phyloP scores from a whole-genome alignment of 169 alveolate species.

The Eimeria tenella region DNA sequence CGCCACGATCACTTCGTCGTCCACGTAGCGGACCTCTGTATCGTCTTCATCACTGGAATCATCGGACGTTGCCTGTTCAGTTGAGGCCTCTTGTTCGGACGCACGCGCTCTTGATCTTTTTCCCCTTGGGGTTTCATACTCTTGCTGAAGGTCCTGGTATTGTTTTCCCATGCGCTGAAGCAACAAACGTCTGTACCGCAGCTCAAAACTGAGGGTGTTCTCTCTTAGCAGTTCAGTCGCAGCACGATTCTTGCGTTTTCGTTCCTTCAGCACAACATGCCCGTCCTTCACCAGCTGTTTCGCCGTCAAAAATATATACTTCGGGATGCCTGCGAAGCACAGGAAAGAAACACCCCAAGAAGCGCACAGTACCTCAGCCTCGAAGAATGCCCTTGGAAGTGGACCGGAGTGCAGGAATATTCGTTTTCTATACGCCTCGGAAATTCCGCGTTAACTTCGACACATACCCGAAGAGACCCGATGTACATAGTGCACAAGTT shows the following conservation, averaged over 20 bases:
- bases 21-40: slow-evolving; percentile 71
- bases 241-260: slow-evolving; percentile 40
- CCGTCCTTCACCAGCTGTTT: slow-evolving; percentile 70
- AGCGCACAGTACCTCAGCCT: background rate
- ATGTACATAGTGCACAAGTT: slow-evolving; percentile 85
- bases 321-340: slow-evolving; percentile 73
- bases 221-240: slow-evolving; percentile 3
- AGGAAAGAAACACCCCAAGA: background rate
- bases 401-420: background rate
- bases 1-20: slow-evolving; percentile 69
- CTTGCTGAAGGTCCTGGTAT: slow-evolving; percentile 63
- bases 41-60: slow-evolving; percentile 73
- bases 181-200: slow-evolving; percentile 64
- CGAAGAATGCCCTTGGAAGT: background rate
- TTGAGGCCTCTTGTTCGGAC: background rate
- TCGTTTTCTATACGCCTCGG: background rate
- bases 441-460: background rate
- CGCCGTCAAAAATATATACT: slow-evolving; percentile 77
- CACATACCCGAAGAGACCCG: slow-evolving; percentile 80
- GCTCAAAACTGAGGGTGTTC: slow-evolving; percentile 61
- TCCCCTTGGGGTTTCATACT: slow-evolving; percentile 54
- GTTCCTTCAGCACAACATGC: slow-evolving; percentile 72
- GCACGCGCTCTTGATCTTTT: background rate
- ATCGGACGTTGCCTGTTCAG: slow-evolving; percentile 1
- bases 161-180: slow-evolving; percentile 66